phyloP scores from a whole-genome alignment of 768 basidiomycete species.

The Boletus sensibilis region DNA sequence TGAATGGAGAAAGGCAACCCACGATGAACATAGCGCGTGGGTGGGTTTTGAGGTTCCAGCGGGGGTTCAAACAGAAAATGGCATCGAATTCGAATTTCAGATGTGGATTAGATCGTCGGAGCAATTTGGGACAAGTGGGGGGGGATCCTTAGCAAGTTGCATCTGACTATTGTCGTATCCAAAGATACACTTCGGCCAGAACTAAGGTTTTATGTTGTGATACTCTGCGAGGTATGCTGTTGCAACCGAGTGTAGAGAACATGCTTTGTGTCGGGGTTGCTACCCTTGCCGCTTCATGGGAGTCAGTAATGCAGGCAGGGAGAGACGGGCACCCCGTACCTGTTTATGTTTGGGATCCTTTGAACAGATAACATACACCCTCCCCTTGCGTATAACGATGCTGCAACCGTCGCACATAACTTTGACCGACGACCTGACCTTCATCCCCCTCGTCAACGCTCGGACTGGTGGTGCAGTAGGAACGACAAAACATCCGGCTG shows the following conservation, averaged over 20 bases:
- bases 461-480: slow-evolving; percentile 26
- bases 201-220: not conserved
- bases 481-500: slow-evolving; percentile 23
- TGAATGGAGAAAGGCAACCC: slow-evolving; percentile 59
- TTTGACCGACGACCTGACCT: slow-evolving; percentile 94
- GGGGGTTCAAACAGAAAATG: slow-evolving; percentile 80
- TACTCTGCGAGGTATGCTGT: not conserved
- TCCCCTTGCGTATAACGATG: slow-evolving; percentile 84
- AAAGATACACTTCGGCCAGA: not conserved
- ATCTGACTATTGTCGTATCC: slow-evolving; percentile 1
- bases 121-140: not conserved
- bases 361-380: slow-evolving; percentile 88
- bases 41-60: slow-evolving; percentile 73
- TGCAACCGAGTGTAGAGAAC: not conserved
- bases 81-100: slow-evolving; percentile 86
- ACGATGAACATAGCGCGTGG: slow-evolving; percentile 71
- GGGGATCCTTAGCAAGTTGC: not conserved
- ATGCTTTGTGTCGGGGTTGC: not conserved
- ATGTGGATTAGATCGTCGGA: slow-evolving; percentile 75
- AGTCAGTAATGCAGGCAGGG: slow-evolving; percentile 12
- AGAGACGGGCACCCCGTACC: slow-evolving; percentile 44
- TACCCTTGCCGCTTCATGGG: slow-evolving; percentile 64
- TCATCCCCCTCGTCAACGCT: slow-evolving; percentile 75
- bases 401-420: slow-evolving; percentile 92
- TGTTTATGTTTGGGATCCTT: slow-evolving; percentile 98